Evolutionary conservation across 2,329 filamentous ascomycete genomes (phyloP).

Genomic region (Calonectria pseudoreteaudii): DNA sequence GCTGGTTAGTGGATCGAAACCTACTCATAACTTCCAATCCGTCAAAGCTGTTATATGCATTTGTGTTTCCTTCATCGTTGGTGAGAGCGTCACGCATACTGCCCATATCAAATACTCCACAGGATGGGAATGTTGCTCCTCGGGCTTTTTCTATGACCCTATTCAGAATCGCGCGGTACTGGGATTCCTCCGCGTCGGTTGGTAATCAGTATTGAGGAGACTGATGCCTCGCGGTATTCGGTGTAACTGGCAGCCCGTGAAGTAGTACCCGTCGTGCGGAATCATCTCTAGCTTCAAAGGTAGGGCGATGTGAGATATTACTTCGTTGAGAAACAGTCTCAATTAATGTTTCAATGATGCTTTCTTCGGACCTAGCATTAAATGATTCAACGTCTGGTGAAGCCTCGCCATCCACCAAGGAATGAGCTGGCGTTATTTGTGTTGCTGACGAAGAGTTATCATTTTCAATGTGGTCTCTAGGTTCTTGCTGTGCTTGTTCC

Average conservation of each 20-base stretch:
- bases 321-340: slow-evolving; percentile 10
- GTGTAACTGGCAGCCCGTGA: no score
- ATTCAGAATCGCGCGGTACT: slow-evolving; percentile 22
- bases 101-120: slow-evolving; percentile 26
- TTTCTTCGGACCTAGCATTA: background rate
- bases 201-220: no score
- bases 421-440: slow-evolving; percentile 11
- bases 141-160: slow-evolving; percentile 27
- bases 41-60: slow-evolving; percentile 23
- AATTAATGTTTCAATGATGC: background rate
- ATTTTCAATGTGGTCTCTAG: background rate
- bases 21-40: slow-evolving; percentile 27
- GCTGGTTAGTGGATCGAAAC: slow-evolving; percentile 31
- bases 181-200: background rate
- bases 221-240: no score
- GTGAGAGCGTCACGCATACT: slow-evolving; percentile 17
- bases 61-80: background rate
- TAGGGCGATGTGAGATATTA: slow-evolving; percentile 3
- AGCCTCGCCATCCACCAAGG: no score
- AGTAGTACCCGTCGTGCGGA: no score
- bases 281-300: no score
- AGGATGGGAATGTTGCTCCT: slow-evolving; percentile 19
- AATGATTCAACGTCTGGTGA: background rate
- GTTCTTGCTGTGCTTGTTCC: no score
- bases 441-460: no score